phyloP scores from a whole-genome alignment of 2,329 filamentous ascomycete genomes.

The Colletotrichum agaves region DNA sequence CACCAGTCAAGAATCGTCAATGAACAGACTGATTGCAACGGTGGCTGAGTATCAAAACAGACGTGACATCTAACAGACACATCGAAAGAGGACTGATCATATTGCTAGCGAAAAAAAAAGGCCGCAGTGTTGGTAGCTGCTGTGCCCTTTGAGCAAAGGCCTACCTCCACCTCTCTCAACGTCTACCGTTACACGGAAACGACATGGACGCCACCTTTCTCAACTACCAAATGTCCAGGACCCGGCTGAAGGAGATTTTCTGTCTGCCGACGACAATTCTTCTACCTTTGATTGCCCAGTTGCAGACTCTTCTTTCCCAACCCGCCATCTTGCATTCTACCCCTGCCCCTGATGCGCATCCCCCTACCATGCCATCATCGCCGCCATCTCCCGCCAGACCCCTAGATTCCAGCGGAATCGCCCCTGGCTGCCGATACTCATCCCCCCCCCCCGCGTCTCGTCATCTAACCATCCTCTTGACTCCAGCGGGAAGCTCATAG shows the following conservation, averaged over 20 bases:
- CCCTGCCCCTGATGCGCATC: slow-evolving; percentile 12
- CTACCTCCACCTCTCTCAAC: too few species aligned
- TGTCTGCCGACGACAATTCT: not conserved
- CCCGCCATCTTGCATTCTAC: not conserved
- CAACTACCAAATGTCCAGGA: not conserved
- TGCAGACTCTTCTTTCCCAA: not conserved
- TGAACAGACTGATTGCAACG: too few species aligned
- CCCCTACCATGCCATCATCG: slow-evolving; percentile 33
- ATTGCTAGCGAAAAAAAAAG: too few species aligned
- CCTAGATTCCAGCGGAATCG: slow-evolving; percentile 33
- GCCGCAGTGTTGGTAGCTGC: too few species aligned
- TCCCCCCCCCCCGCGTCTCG: not conserved
- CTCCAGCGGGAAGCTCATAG: not conserved
- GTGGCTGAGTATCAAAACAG: too few species aligned
- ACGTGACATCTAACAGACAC: too few species aligned
- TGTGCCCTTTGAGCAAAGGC: not conserved
- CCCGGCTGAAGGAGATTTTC: slow-evolving; percentile 7
- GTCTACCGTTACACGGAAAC: slow-evolving; percentile 16
- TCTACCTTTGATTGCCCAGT: not conserved
- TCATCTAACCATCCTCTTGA: not conserved
- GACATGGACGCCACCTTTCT: not conserved
- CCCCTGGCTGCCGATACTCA: slow-evolving; percentile 8
- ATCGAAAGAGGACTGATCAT: too few species aligned
- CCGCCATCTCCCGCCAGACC: slow-evolving; percentile 10
- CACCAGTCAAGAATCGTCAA: too few species aligned